Evolutionary conservation across 2,329 filamentous ascomycete species (phyloP).

Genomic region (Fusarium torulosum): DNA sequence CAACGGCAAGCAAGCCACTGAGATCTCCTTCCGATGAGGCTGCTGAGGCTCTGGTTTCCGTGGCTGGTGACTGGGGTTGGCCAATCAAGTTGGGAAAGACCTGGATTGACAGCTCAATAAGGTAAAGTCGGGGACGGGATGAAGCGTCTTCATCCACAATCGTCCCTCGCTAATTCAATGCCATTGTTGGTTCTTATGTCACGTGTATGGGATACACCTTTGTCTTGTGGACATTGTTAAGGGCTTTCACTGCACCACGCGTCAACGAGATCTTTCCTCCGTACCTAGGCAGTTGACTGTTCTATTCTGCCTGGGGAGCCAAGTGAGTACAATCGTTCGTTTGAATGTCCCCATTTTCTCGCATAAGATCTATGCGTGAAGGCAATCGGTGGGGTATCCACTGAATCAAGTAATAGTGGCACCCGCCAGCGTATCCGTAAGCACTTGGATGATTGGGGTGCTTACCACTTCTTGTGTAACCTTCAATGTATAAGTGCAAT

Average conservation of each 20-base stretch:
- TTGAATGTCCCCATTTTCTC: background rate
- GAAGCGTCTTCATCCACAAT: constrained; percentile 34
- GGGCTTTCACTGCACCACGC: background rate
- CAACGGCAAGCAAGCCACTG: constrained; percentile 35
- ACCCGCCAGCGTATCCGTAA: constrained; percentile 13
- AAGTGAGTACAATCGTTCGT: background rate
- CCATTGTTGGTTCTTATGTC: constrained; percentile 10
- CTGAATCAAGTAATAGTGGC: background rate
- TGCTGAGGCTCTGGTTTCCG: constrained; percentile 45
- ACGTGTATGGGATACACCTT: constrained; percentile 17
- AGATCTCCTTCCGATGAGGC: constrained; percentile 41
- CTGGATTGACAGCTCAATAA: background rate
- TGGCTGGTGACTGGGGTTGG: constrained; percentile 40
- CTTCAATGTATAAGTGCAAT: background rate
- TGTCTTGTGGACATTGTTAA: background rate
- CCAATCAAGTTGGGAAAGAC: constrained; percentile 24
- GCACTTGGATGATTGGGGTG: constrained; percentile 23
- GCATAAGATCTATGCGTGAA: background rate
- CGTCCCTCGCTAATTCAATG: background rate
- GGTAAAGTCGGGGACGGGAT: constrained; percentile 30
- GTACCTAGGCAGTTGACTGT: background rate
- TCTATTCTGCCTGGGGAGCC: background rate
- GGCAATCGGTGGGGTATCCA: background rate
- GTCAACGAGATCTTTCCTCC: background rate
- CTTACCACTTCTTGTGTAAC: constrained; percentile 7